Percentiles rank a stretch among this genome's conserved stretches.
Conservation (phyloP, 2,329 filamentous ascomycete genomes). For the Talaromyces sp. region DNA sequence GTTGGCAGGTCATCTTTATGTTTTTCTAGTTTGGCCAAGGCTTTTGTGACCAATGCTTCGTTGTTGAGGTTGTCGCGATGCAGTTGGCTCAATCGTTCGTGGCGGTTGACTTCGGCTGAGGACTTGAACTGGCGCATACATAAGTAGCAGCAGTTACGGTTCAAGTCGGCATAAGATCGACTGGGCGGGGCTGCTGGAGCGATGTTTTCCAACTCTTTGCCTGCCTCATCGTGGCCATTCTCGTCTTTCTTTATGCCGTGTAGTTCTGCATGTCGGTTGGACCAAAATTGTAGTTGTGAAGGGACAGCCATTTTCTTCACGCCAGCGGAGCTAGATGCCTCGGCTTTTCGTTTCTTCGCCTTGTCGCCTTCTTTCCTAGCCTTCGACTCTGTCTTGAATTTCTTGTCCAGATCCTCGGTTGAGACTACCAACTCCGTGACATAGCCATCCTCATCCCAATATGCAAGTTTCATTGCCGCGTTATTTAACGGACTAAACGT, state of each 20-base stretch:
- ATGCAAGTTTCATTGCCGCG: constrained; percentile 65
- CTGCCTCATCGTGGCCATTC: constrained; percentile 23
- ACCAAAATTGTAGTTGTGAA: constrained; percentile 70
- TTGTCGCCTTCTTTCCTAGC: constrained; percentile 44
- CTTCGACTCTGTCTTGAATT: constrained; percentile 33
- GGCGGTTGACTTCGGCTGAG: constrained; percentile 56
- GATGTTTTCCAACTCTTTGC: constrained; percentile 18
- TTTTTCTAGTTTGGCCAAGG: constrained; percentile 44
- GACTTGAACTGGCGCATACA: constrained; percentile 60
- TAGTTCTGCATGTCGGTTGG: constrained; percentile 67
- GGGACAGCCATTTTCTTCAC: constrained; percentile 54
- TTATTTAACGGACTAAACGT: constrained; percentile 72
- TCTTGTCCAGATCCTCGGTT: constrained; percentile 47
- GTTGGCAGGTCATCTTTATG: constrained; percentile 37
- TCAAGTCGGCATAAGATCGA: constrained; percentile 61
- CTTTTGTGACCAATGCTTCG: constrained; percentile 45
- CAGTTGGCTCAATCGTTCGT: constrained; percentile 59
- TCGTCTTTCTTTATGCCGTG: constrained; percentile 51
- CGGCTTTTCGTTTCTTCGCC: constrained; percentile 49
- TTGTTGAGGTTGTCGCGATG: constrained; percentile 58
- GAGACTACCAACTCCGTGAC: constrained; percentile 64
- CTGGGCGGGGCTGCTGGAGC: constrained; percentile 38
- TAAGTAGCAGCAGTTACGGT: constrained; percentile 60
- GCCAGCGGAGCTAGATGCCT: constrained; percentile 34
- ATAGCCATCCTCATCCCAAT: constrained; percentile 74